Percentiles rank a stretch among this genome's conserved stretches.
These are phyloP conservation scores for Colletotrichum noveboracense DNA, from an alignment of 2,329 filamentous ascomycete species.

Conservation along the genomic window DNA sequence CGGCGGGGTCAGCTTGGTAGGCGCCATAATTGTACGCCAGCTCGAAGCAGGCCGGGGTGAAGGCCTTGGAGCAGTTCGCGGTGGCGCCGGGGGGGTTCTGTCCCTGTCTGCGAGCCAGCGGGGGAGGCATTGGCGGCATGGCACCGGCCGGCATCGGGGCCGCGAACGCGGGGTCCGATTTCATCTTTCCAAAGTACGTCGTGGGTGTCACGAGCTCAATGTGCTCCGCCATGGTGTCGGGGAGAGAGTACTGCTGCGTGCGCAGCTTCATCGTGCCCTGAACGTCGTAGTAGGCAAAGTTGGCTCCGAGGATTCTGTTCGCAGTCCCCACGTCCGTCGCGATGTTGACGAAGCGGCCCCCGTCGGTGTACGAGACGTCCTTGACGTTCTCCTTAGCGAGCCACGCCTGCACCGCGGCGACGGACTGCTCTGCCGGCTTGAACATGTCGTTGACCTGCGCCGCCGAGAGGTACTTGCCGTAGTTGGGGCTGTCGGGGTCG, in stretches of 20 bases:
- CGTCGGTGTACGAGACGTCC: slow-evolving; percentile 20
- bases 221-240: slow-evolving; percentile 37
- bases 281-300: slow-evolving; percentile 45
- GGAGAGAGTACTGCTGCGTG: slow-evolving; percentile 31
- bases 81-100: slow-evolving; percentile 21
- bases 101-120: neutral
- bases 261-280: slow-evolving; percentile 39
- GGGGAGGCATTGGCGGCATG: neutral
- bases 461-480: slow-evolving; percentile 29
- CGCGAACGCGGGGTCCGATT: slow-evolving; percentile 8
- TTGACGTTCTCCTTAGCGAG: slow-evolving; percentile 22
- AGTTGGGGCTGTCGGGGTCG: slow-evolving; percentile 28
- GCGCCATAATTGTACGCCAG: slow-evolving; percentile 52
- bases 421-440: slow-evolving; percentile 24
- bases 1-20: slow-evolving; percentile 47
- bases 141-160: neutral
- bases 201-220: slow-evolving; percentile 52
- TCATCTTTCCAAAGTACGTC: slow-evolving; percentile 46
- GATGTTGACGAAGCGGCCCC: slow-evolving; percentile 34
- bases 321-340: slow-evolving; percentile 37
- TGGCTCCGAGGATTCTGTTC: slow-evolving; percentile 44
- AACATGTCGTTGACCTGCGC: slow-evolving; percentile 28
- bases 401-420: slow-evolving; percentile 27
- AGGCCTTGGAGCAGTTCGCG: slow-evolving; percentile 31
- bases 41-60: slow-evolving; percentile 54